Evolutionary conservation across 2,329 filamentous ascomycete genomes (phyloP), one percentile per base, ranked within the genome.

Genomic region (Cercospora citrullina): DNA sequence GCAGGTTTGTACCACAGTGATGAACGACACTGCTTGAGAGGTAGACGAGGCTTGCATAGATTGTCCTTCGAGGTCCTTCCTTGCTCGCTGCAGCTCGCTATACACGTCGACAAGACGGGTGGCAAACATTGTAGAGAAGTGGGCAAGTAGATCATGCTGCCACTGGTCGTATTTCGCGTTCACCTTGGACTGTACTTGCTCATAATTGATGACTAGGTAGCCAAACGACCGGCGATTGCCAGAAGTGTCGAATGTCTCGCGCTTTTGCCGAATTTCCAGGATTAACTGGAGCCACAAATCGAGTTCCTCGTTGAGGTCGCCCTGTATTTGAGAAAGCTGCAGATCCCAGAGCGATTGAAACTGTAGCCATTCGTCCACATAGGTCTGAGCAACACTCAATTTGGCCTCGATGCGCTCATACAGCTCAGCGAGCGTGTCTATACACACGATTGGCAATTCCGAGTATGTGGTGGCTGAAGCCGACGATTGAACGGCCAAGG

Each of bases 81-180:
- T 89, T 9, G 94, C 93, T 80, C 93, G 93, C 75, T 96, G 92
- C 68, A 99, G 91, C 70, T 98, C 94, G 12, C 91, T 90, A 74
- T 95, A 93, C 4, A 97, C 90, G 76, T 99, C 95, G 60, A 93
- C 88, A 89, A 98, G 96, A 60, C 94, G 91, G 71, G 88, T 91
- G 58, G 94, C 93, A 57, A 99, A 90, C 65, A 95, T 92, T 66
- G 87, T 87, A 42, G 93, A 95, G 80, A 99, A 99, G 78, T 97
- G 97, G 74, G 91, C 87, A 42, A 98, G 85, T 65, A 99, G 96
- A 72, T 99, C 95, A 75, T 97, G 93, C 79, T 99, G 95, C 95
- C 96, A 99, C 79, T 98, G 94, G 77, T 99, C 96, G 78, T 99
- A 99, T 79, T 98, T 99, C 75, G 93, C 93, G 76, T 98, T 99